Evolutionary conservation across 495 filamentous ascomycete genomes (phyloP).

Genomic region (Penicillium cosmopolitanum): DNA sequence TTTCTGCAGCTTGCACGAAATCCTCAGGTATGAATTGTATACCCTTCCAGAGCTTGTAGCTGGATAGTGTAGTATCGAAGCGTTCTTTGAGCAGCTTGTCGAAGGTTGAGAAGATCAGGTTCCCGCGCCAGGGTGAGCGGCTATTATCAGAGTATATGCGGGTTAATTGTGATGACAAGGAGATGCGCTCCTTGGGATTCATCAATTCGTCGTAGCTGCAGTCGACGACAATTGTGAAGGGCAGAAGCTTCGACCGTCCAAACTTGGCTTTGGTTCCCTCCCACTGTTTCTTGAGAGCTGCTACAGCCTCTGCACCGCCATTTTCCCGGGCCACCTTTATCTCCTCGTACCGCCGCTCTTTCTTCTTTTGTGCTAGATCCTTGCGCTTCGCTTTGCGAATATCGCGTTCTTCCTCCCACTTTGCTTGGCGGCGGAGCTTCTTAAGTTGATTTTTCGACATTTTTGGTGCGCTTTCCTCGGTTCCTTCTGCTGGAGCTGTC

Average conservation of each 20-base stretch:
- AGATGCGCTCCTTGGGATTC: slow-evolving; percentile 79
- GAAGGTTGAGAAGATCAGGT: slow-evolving; percentile 77
- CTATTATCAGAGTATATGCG: slow-evolving; percentile 87
- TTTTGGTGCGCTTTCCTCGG: slow-evolving; percentile 28
- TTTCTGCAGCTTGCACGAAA: slow-evolving; percentile 64
- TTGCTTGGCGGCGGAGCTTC: slow-evolving; percentile 64
- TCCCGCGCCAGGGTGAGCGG: slow-evolving; percentile 62
- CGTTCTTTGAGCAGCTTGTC: slow-evolving; percentile 73
- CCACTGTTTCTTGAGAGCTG: slow-evolving; percentile 42
- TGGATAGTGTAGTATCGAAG: slow-evolving; percentile 71
- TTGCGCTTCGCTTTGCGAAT: slow-evolving; percentile 72
- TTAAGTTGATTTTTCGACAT: slow-evolving; percentile 84
- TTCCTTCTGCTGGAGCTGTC: slow-evolving; percentile 12
- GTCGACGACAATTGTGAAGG: slow-evolving; percentile 82
- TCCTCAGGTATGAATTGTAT: slow-evolving; percentile 70
- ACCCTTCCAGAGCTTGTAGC: slow-evolving; percentile 78
- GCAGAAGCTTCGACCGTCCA: slow-evolving; percentile 55
- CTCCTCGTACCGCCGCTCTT: slow-evolving; percentile 57
- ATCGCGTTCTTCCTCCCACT: slow-evolving; percentile 69
- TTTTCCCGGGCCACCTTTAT: slow-evolving; percentile 35
- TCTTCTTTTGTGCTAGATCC: slow-evolving; percentile 68
- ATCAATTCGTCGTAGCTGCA: slow-evolving; percentile 93
- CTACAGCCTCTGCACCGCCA: slow-evolving; percentile 32
- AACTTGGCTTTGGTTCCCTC: slow-evolving; percentile 31
- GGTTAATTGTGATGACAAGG: slow-evolving; percentile 79